Base-by-base conservation (phyloP, 768 basidiomycete genomes). In the Boletus tylopilopsis region DNA sequence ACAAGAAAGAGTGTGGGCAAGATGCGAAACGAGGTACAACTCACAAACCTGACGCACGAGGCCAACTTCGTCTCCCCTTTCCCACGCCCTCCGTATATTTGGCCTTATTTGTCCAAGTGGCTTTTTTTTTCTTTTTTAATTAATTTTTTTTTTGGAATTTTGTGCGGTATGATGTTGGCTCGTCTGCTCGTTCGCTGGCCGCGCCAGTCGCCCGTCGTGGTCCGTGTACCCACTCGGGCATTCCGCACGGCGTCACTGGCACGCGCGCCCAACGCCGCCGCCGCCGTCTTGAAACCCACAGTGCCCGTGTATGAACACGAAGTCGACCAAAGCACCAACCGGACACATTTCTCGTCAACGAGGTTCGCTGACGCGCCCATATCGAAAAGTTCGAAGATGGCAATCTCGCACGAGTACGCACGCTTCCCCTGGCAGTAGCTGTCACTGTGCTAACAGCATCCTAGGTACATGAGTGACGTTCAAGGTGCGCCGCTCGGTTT, bases 391-490 rank as follows among this genome's bases (percentile, higher is more conserved):
- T 72, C 73, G 15, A 76, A 76, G 59, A 58, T 52, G 47, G 72
- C 70, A 1, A 72, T 78, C 25, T 63, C 61, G 51, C 72, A 78
- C 55, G 72, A 77, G 71, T 76, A 58, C 45, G 75, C 58, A 44
- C 13, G 13, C 32, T 48, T 51, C 18, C 29, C 39, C 33, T 37
- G 16, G 38, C 19, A 6, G 38, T 40, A 19, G 30, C 32, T 51
- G 40, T 66, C 43, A 53, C 43, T 54, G 22, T 56, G 40, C 63
- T 63, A 39, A 63, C 49, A 44, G 49, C 18, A 24, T 41, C n/a
- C 21, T 45, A 75, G 74, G 53, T 72, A 67, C 50, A 59, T 77
- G 67, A 73, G 75, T 22, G 75, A 77, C 51, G 76, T 76, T 15
- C 76, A 77, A 69, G 74, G 74, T 71, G 29, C 29, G 66, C 50